These are phyloP conservation scores for Fusarium lyarnte DNA, from an alignment of 2,329 filamentous ascomycete genomes.

Conservation along the genomic window DNA sequence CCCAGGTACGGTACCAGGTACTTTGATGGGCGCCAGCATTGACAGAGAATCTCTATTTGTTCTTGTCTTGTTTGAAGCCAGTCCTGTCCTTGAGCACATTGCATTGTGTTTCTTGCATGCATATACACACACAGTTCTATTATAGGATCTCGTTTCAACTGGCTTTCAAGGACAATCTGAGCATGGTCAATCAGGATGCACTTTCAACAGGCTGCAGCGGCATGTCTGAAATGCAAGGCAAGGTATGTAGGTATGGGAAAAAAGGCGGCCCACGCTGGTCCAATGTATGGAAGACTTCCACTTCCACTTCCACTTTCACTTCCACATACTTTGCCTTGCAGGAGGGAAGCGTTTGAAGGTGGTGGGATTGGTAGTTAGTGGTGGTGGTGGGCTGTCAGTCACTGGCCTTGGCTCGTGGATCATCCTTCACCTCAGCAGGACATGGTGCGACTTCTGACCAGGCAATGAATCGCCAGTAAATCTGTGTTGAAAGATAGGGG, in stretches of 20 bases:
- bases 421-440: slow-evolving; percentile 18
- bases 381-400: slow-evolving; percentile 22
- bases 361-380: slow-evolving; percentile 1
- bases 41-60: slow-evolving; percentile 10
- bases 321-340: neutral
- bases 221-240: slow-evolving; percentile 27
- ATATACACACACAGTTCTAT: neutral
- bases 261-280: slow-evolving; percentile 8
- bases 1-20: slow-evolving; percentile 28
- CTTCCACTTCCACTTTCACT: neutral
- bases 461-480: neutral
- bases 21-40: slow-evolving; percentile 23
- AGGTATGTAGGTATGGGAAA: no score
- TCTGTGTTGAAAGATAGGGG: neutral
- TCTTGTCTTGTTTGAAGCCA: slow-evolving; percentile 8
- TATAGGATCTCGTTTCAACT: neutral
- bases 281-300: slow-evolving; percentile 9
- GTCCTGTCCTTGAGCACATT: neutral
- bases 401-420: slow-evolving; percentile 18
- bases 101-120: slow-evolving; percentile 1
- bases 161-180: neutral
- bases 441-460: slow-evolving; percentile 14
- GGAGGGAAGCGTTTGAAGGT: slow-evolving; percentile 11
- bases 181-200: neutral
- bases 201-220: slow-evolving; percentile 24